A percentile compares a stretch with the other conserved stretches of the same genome.
phyloP scores from a whole-genome alignment of 768 basidiomycete genomes.

The Tremella yokohamensis region DNA sequence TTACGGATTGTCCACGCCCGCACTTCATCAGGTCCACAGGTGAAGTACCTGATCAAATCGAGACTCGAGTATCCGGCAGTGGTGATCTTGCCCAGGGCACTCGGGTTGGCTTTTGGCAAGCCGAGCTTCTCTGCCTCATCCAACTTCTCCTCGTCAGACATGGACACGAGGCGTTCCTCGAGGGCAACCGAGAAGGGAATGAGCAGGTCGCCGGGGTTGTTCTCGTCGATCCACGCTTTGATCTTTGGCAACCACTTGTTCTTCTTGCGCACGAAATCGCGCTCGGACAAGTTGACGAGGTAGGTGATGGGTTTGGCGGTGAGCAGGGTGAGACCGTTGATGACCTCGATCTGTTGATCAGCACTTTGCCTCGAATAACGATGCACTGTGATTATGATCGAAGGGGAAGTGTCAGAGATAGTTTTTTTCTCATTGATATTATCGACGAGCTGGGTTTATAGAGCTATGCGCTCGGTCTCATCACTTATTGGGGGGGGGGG shows the following conservation, averaged over 20 bases:
- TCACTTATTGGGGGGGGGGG: conserved; percentile 50
- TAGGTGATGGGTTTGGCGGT: conserved; percentile 98
- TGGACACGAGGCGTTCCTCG: conserved; percentile 79
- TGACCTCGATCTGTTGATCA: conserved; percentile 45
- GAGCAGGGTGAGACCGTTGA: conserved; percentile 66
- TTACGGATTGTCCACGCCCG: conserved; percentile 96
- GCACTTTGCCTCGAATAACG: conserved; percentile 3
- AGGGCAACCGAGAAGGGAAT: conserved; percentile 96
- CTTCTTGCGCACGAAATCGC: conserved; percentile 93
- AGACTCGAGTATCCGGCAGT: conserved; percentile 86
- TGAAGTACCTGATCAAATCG: conserved; percentile 62
- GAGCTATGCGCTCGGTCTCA: conserved; percentile 79
- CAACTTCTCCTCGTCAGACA: conserved; percentile 61
- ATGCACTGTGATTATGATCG: conserved; percentile 3
- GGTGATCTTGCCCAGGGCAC: conserved; percentile 86
- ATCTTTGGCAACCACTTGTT: conserved; percentile 99
- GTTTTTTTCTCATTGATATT: conserved; percentile 59
- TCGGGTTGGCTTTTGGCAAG: conserved; percentile 55
- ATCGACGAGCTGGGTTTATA: conserved; percentile 91
- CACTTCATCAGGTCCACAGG: conserved; percentile 93
- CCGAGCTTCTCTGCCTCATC: conserved; percentile 75
- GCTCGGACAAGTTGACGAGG: conserved; percentile 93
- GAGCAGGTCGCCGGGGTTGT: conserved; percentile 91
- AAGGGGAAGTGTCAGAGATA: conserved; percentile 36
- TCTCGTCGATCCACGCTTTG: conserved; percentile 93